A percentile compares a stretch with the other conserved stretches of the same genome.
These are phyloP conservation scores for Nakazawaea wyomingensis DNA, from an alignment of 805 yeast genomes.

Conservation along the genomic window DNA sequence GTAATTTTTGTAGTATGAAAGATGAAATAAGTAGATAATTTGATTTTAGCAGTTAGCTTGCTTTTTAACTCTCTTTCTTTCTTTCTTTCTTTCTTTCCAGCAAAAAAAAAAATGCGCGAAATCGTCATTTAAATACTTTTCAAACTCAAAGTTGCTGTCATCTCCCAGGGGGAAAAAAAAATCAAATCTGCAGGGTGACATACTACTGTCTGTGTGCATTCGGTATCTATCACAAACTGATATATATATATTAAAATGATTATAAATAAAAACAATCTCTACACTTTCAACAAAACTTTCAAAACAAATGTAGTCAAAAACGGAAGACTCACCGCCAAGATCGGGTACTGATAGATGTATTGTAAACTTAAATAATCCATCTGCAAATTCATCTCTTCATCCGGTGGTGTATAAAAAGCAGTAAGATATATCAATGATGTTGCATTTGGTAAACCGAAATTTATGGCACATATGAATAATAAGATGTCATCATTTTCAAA, in stretches of 20 bases:
- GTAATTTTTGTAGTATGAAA: no score
- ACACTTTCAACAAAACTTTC: conserved; percentile 30
- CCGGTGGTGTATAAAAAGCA: conserved; percentile 76
- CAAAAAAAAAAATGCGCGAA: no score
- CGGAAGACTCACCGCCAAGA: conserved; percentile 67
- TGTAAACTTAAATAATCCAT: conserved; percentile 83
- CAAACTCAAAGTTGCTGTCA: no score
- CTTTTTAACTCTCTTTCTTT: no score
- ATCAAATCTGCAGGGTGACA: no score
- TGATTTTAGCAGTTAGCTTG: no score
- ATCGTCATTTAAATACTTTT: no score
- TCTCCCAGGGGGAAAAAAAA: no score
- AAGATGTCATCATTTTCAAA: conserved; percentile 54
- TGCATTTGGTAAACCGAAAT: conserved; percentile 81
- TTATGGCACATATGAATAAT: conserved; percentile 66
- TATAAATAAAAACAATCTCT: no score
- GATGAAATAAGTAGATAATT: no score
- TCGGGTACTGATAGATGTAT: conserved; percentile 67
- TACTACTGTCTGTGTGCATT: no score
- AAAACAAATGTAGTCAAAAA: conserved; percentile 66
- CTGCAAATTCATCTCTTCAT: conserved; percentile 45
- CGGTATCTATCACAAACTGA: background rate
- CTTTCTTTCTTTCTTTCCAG: no score
- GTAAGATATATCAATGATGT: conserved; percentile 86
- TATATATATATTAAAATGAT: background rate